Base-by-base conservation (phyloP, 148 eudicot genomes). In the Chenopodium berlandieri region DNA sequence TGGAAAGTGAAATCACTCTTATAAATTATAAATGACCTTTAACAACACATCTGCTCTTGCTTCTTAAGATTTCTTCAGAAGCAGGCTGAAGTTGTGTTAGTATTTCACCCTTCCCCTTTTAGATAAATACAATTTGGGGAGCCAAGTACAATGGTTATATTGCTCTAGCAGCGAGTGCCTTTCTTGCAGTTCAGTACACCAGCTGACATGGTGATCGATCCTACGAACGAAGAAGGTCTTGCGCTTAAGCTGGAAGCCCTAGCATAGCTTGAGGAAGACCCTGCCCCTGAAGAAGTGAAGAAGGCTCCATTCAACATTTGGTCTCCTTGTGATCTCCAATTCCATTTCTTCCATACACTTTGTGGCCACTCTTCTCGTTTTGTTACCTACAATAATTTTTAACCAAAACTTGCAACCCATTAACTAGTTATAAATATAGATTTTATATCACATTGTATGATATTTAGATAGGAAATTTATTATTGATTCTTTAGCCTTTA, bases 241-340 rank as follows among this genome's bases (percentile, higher is more conserved):
- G 93, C 96, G 9, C 90, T 81, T 54, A 90, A 78, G 54, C 93
- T 92, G 0, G 93, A 91, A 13, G 93, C 96, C 71, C 82, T 86
- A 0, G 92, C 91, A 75, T 92, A 90, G 73, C 88, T 88, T 1
- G 88, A 78, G 2, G 93, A 88, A 5, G 90, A 56, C 37, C 73
- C 92, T 5, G 71, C 87, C 0, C 93, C 93, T 1, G 92, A 85
- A 1, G 86, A 7, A 0, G 87, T 85, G 82, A 92, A 92, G 78
- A 82, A 90, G 46, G 96, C 96, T 67, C 96, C 93, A 50, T 92
- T 92, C 56, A 89, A 50, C 82, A 90, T 8, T 20, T 85, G 60
- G 77, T 92, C 93, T 63, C 93, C 95, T 84, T 90, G 87, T 22
- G 95, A 92, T 67, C 93, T 89, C 95, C 93, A 92, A 71, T 92